These are phyloP conservation scores for Aspergillus funiculosus DNA, from an alignment of 495 filamentous ascomycete genomes.

Conservation along the genomic window DNA sequence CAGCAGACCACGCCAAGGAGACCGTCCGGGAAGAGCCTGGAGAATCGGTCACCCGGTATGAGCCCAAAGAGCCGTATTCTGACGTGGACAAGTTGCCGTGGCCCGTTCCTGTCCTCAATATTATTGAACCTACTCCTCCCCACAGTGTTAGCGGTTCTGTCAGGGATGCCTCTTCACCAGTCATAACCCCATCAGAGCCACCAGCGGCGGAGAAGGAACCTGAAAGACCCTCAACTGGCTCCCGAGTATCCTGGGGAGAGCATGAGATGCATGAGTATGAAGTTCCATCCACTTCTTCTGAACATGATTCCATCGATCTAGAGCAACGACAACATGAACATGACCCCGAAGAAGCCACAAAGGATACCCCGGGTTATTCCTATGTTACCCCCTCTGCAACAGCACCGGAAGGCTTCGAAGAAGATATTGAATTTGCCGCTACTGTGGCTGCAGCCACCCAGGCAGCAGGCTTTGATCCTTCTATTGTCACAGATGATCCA, in stretches of 20 bases:
- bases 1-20: conserved; percentile 18
- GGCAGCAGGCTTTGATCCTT: conserved; percentile 63
- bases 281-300: conserved; percentile 49
- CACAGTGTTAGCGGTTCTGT: conserved; percentile 40
- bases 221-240: conserved; percentile 34
- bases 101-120: conserved; percentile 42
- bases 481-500: conserved; percentile 62
- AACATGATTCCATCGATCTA: conserved; percentile 33
- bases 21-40: not conserved
- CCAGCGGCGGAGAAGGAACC: conserved; percentile 20
- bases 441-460: conserved; percentile 63
- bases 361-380: conserved; percentile 17
- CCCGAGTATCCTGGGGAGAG: conserved; percentile 56
- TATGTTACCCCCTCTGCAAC: conserved; percentile 16
- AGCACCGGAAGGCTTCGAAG: conserved; percentile 23
- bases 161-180: conserved; percentile 29
- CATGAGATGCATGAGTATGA: conserved; percentile 57
- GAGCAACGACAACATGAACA: conserved; percentile 9
- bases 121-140: conserved; percentile 49
- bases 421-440: conserved; percentile 65
- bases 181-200: conserved; percentile 17
- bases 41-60: too few species aligned
- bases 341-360: conserved; percentile 12
- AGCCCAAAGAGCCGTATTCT: conserved; percentile 26
- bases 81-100: conserved; percentile 37